These are phyloP conservation scores for Nannizziopsis barbatae DNA, from an alignment of 2,329 filamentous ascomycete species.

Conservation along the genomic window DNA sequence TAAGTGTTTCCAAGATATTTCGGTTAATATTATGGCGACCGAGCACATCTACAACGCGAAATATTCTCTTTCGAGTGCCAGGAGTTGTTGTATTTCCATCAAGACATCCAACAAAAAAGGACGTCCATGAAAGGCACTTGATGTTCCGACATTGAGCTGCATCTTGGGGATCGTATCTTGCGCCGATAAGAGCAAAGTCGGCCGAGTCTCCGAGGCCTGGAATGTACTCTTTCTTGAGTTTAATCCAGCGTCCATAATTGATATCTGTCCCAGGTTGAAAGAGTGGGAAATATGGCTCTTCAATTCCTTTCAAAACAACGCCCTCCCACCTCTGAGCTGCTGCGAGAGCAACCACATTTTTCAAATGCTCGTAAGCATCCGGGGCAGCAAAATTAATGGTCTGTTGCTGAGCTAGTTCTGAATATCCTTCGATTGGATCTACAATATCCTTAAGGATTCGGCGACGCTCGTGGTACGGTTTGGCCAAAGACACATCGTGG, in stretches of 20 bases:
- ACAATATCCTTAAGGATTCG: slow-evolving; percentile 49
- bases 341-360: slow-evolving; percentile 54
- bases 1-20: slow-evolving; percentile 42
- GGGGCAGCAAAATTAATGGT: slow-evolving; percentile 53
- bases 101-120: slow-evolving; percentile 69
- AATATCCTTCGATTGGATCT: slow-evolving; percentile 47
- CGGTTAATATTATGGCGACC: slow-evolving; percentile 40
- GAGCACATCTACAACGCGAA: slow-evolving; percentile 56
- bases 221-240: slow-evolving; percentile 81
- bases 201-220: slow-evolving; percentile 66
- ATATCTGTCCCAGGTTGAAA: slow-evolving; percentile 22
- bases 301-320: slow-evolving; percentile 62
- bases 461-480: slow-evolving; percentile 33
- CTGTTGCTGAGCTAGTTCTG: slow-evolving; percentile 56
- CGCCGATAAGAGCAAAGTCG: slow-evolving; percentile 71
- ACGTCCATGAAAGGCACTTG: slow-evolving; percentile 57
- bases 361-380: slow-evolving; percentile 45
- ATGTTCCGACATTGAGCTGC: slow-evolving; percentile 45
- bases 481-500: slow-evolving; percentile 41
- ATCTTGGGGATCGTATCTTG: slow-evolving; percentile 54
- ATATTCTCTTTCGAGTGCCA: slow-evolving; percentile 43
- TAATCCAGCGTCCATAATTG: slow-evolving; percentile 49
- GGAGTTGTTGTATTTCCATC: slow-evolving; percentile 54
- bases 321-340: slow-evolving; percentile 63
- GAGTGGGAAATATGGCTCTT: slow-evolving; percentile 63